Evolutionary conservation across 2,329 filamentous ascomycete species (phyloP).

Genomic region (Sordariomycetes sp.): DNA sequence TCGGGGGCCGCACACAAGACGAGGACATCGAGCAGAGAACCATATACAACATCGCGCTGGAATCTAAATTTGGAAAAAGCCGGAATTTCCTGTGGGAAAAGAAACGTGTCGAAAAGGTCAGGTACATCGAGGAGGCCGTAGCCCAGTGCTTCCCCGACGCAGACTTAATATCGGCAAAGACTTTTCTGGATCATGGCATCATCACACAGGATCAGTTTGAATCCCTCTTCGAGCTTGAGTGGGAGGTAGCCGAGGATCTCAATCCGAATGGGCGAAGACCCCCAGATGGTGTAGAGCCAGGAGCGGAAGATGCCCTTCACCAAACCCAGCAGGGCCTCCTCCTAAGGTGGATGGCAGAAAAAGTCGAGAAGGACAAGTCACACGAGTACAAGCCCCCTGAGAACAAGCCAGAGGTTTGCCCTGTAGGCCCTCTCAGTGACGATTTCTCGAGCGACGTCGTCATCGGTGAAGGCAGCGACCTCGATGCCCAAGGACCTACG

Average conservation of each 20-base stretch:
- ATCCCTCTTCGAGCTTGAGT: constrained; percentile 41
- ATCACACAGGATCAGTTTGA: constrained; percentile 55
- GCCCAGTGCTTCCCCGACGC: too few species aligned
- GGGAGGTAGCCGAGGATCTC: background rate
- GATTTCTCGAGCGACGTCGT: background rate
- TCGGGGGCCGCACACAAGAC: constrained; percentile 62
- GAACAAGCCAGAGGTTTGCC: background rate
- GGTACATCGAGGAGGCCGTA: background rate
- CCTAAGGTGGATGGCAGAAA: background rate
- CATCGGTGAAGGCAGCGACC: background rate
- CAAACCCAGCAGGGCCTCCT: too few species aligned
- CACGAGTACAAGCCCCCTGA: background rate
- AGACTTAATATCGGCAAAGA: too few species aligned
- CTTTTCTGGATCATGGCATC: constrained; percentile 44
- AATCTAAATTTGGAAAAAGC: too few species aligned
- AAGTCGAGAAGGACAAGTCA: background rate
- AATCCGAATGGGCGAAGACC: background rate
- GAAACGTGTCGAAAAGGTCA: background rate
- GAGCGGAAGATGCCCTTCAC: too few species aligned
- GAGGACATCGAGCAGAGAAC: constrained; percentile 55
- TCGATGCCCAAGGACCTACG: background rate
- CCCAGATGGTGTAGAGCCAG: too few species aligned
- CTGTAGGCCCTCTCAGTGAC: background rate
- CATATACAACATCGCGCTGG: constrained; percentile 49
- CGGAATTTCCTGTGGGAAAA: too few species aligned